Evolutionary conservation across 176 grass and related monocot species (phyloP), one percentile per base, ranked within the genome.

Genomic region (Ampelocalamus luodianensis): DNA sequence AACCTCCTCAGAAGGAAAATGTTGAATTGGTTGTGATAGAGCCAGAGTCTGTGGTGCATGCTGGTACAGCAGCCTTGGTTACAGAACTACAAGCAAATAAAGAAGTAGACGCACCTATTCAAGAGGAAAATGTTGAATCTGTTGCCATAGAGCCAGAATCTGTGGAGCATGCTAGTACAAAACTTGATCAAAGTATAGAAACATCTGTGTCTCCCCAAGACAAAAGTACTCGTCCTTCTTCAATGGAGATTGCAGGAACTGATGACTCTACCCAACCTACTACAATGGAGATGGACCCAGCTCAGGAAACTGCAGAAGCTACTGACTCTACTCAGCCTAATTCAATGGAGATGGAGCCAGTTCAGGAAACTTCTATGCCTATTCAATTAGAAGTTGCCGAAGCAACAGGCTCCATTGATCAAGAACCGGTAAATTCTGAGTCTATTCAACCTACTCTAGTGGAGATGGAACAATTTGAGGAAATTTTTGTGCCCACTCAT

Each of bases 61-160:
- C 38, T 62, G 56, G 56, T 63, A 45, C 76, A 3, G 14, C 17
- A 65, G n/a, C 38, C 76, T 64, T 75, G 72, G 49, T 55, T 54
- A 53, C 48, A 54, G 48, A 29, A 37, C 9, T 29, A 17, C 32
- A 39, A 56, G 16, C 17, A 36, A 45, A 45, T 18, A 58, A 79
- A 60, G 53, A 60, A 64, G 59, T 42, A 64, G 43, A 64, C 27
- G 4, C 26, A n/a, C 44, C 78, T 50, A 32, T 62, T 38, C 61
- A 23, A 53, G 34, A 59, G 2, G 74, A 59, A 77, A 24, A 34
- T 59, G 11, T 51, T 11, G 18, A 51, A 36, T 11, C 24, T 53
- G 29, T 67, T 65, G 78, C 32, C 29, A 13, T 36, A 15, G 27
- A 38, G 62, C 60, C 29, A 23, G 63, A 80, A 15, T 48, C 64